phyloP scores from a whole-genome alignment of 1,139 yeast genomes.

The Sugiyamaella neomexicana region DNA sequence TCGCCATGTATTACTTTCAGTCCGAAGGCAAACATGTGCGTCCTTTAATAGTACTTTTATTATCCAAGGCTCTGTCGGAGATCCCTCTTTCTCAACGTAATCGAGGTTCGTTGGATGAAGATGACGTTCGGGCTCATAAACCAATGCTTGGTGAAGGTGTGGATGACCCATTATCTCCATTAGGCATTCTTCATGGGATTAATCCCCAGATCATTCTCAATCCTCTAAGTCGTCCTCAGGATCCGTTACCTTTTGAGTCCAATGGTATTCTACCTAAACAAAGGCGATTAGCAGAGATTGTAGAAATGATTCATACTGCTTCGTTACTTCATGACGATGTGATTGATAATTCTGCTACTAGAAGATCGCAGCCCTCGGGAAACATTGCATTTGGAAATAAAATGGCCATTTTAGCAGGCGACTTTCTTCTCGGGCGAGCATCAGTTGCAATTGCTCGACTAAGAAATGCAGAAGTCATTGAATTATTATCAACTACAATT shows the following conservation, averaged over 20 bases:
- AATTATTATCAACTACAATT: constrained; percentile 88
- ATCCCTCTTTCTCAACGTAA: constrained; percentile 73
- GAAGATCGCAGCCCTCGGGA: constrained; percentile 90
- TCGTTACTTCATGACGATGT: constrained; percentile 97
- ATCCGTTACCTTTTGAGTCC: constrained; percentile 53
- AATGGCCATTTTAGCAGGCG: constrained; percentile 97
- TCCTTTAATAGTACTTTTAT: constrained; percentile 79
- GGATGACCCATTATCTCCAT: constrained; percentile 63
- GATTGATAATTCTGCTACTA: constrained; percentile 85
- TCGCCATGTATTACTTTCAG: constrained; percentile 89
- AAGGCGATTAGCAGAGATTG: constrained; percentile 91
- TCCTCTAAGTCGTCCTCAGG: constrained; percentile 82
- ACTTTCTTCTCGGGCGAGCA: constrained; percentile 90
- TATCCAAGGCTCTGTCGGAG: constrained; percentile 76
- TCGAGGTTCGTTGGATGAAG: constrained; percentile 45
- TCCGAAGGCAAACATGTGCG: constrained; percentile 95
- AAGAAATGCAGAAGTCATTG: constrained; percentile 96
- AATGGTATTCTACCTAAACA: constrained; percentile 84
- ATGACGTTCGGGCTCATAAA: constrained; percentile 36
- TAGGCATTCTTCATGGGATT: constrained; percentile 81
- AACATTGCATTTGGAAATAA: constrained; percentile 93
- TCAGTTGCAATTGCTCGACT: constrained; percentile 92
- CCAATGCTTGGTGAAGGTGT: constrained; percentile 37
- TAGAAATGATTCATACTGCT: constrained; percentile 98
- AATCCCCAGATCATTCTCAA: constrained; percentile 77